Evolutionary conservation across 1,139 yeast genomes (phyloP).

Genomic region (Suhomyces panamericanus): DNA sequence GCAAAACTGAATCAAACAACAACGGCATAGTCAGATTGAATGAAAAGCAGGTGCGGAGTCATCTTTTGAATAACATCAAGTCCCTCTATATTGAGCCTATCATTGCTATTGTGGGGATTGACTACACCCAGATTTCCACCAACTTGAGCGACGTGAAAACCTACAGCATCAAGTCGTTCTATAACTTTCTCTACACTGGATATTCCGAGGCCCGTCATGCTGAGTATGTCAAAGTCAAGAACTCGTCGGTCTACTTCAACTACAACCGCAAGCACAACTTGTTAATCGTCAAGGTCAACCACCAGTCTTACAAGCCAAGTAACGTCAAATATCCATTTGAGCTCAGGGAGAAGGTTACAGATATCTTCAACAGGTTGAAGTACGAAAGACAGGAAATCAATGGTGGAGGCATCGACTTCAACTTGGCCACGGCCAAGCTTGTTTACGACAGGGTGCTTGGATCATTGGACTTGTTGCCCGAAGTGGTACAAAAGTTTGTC

Average conservation of each 20-base stretch:
- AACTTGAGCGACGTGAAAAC: conserved; percentile 32
- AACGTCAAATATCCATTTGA: conserved; percentile 18
- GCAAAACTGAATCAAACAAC: conserved; percentile 23
- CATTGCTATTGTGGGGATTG: conserved; percentile 35
- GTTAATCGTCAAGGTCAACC: conserved; percentile 32
- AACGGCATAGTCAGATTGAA: conserved; percentile 12
- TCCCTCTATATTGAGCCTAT: conserved; percentile 44
- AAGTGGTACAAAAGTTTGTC: conserved; percentile 24
- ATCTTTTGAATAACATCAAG: conserved; percentile 37
- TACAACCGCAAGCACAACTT: conserved; percentile 28
- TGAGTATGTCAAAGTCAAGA: conserved; percentile 20
- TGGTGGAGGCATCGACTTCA: conserved; percentile 21
- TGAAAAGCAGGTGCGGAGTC: conserved; percentile 40
- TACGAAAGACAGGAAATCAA: conserved; percentile 17
- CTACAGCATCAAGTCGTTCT: conserved; percentile 29
- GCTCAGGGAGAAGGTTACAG: conserved; percentile 16
- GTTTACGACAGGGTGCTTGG: conserved; percentile 29
- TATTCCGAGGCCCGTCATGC: conserved; percentile 9
- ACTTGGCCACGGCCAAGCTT: conserved; percentile 27
- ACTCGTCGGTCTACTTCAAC: conserved; percentile 29
- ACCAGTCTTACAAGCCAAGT: conserved; percentile 19
- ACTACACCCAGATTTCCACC: conserved; percentile 34
- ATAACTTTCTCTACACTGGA: conserved; percentile 15
- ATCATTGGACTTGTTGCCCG: conserved; percentile 20
- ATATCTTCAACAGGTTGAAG: conserved; percentile 20